Evolutionary conservation across 1,284 basidiomycete species (phyloP), one percentile per base, ranked within the genome.

Genomic region (Boletus semigastroideus): DNA sequence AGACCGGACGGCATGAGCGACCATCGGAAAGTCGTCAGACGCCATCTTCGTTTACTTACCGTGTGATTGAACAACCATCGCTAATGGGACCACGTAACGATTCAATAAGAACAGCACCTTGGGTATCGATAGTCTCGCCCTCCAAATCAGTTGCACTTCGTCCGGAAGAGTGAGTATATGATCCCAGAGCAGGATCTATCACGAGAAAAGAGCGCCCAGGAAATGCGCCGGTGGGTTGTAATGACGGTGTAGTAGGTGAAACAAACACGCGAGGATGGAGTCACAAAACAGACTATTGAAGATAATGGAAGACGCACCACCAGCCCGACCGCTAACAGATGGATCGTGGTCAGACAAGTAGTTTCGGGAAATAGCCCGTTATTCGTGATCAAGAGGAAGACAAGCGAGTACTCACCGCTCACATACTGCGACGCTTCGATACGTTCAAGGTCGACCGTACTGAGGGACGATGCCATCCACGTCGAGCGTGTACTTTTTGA

Each of bases 71-170:
- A 74, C 49, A 16, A 75, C 55, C 49, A 79, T 67, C 5, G 62
- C 64, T 4, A 59, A 46, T 3, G 77, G 73, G 8, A 81, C 74
- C n/a, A 65, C 44, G 54, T 81, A 80, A 14, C 79, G 76, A 31
- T 77, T 70, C 34, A 76, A 54, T 31, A 80, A 61, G 60, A 79
- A 81, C 5, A 76, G 56, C 38, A 70, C 56, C 51, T 80, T 81
- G 4, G 76, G 68, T 11, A 69, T 54, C 1, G 72, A 72, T 31
- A 65, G 62, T 46, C 55, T 70, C 0, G 77, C 75, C 9, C 61
- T 68, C 79, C 79, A 81, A 19, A 81, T 68, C 28, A 74, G 61
- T 48, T 68, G 54, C 16, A 78, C 68, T 62, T 81, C 79, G 28
- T 77, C 74, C 17, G 65, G 62, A 19, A 81, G 65, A 0, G 77